Conservation (phyloP, 1,284 basidiomycete genomes). For the Trichosporon ovoides region DNA sequence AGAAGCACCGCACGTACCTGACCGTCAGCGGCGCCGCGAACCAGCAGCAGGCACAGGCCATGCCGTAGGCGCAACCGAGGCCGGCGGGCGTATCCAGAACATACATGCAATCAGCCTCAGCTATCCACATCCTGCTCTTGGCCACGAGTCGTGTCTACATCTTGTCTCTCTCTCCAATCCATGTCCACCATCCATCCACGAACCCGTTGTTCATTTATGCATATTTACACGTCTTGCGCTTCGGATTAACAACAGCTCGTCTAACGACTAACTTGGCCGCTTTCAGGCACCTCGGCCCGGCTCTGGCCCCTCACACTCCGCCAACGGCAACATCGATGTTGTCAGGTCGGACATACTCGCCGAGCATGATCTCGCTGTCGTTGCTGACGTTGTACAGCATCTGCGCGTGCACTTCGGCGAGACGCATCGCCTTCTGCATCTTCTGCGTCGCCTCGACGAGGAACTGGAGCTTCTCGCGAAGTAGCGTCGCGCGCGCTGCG, state of each 20-base stretch:
- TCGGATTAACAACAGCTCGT: too few relatives aligned
- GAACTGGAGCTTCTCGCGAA: constrained; percentile 8
- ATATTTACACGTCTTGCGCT: too few relatives aligned
- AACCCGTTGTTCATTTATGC: too few relatives aligned
- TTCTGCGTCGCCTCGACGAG: constrained; percentile 14
- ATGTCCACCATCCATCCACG: too few relatives aligned
- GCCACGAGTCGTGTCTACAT: too few relatives aligned
- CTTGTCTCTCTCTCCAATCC: too few relatives aligned
- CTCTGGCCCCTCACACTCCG: too few relatives aligned
- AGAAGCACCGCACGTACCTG: constrained; percentile 37
- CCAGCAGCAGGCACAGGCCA: constrained; percentile 21
- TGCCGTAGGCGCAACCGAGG: not conserved
- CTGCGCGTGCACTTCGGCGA: constrained; percentile 21
- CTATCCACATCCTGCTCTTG: too few relatives aligned
- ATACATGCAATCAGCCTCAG: not conserved
- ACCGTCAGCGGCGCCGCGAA: constrained; percentile 47
- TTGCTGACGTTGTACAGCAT: constrained; percentile 21
- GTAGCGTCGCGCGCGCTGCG: constrained; percentile 4
- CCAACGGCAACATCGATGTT: constrained; percentile 14
- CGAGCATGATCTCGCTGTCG: constrained; percentile 20
- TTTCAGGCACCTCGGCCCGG: too few relatives aligned
- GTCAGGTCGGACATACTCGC: constrained; percentile 22
- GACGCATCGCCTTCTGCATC: constrained; percentile 6
- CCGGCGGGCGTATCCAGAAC: too few relatives aligned
- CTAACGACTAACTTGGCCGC: too few relatives aligned